phyloP scores from a whole-genome alignment of 148 eudicot genomes.

The Persicaria tinctoria region DNA sequence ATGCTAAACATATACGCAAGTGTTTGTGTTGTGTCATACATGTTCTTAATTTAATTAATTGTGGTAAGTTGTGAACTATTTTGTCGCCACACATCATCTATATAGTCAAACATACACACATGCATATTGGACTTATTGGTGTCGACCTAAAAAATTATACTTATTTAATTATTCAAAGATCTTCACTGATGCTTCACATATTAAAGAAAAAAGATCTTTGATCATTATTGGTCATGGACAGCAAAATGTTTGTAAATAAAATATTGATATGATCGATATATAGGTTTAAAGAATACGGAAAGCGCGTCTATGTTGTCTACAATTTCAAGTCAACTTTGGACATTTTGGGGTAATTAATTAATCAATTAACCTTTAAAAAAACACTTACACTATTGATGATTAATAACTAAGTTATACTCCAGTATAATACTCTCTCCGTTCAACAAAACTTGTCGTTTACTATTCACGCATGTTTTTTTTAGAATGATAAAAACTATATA shows the following conservation, averaged over 20 bases:
- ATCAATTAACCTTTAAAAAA: too few relatives aligned
- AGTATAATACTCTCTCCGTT: too few relatives aligned
- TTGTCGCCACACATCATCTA: background rate
- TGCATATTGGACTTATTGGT: conserved; percentile 2
- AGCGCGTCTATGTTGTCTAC: background rate
- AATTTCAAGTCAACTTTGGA: background rate
- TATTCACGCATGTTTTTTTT: too few relatives aligned
- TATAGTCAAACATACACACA: conserved; percentile 1
- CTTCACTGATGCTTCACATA: background rate
- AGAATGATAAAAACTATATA: too few relatives aligned
- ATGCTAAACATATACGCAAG: too few relatives aligned
- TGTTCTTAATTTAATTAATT: too few relatives aligned
- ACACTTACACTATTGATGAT: background rate
- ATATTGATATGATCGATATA: background rate
- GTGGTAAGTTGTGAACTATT: background rate
- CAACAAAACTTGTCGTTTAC: too few relatives aligned
- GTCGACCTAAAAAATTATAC: background rate
- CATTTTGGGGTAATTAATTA: background rate
- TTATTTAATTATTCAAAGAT: background rate
- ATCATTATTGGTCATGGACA: conserved; percentile 6
- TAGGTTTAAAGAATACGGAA: background rate
- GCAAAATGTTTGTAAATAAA: background rate
- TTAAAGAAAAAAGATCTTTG: background rate
- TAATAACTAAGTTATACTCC: background rate
- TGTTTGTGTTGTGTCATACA: too few relatives aligned